Evolutionary conservation across 2,329 filamentous ascomycete genomes (phyloP).

Genomic region (Trematosphaeria pertusa): DNA sequence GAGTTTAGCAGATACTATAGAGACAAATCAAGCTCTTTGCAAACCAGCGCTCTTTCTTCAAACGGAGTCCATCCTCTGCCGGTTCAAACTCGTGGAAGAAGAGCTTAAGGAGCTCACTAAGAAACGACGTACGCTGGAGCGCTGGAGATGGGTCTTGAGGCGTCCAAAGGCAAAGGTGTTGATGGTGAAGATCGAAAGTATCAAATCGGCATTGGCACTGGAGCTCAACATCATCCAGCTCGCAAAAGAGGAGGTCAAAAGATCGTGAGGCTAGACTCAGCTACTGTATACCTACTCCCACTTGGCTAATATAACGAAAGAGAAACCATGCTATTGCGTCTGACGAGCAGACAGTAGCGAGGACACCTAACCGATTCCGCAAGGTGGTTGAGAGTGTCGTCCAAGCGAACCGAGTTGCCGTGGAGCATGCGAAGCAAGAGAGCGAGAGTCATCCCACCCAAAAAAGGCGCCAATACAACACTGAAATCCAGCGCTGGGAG

Average conservation of each 20-base stretch:
- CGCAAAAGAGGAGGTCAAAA: constrained; percentile 18
- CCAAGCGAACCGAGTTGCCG: constrained; percentile 20
- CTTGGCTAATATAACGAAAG: too few species aligned
- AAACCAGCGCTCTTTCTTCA: constrained; percentile 15
- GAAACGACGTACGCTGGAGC: constrained; percentile 9
- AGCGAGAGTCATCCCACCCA: constrained; percentile 6
- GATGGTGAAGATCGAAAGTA: constrained; percentile 27
- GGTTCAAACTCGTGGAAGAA: constrained; percentile 14
- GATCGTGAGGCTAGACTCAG: too few species aligned
- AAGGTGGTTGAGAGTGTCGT: constrained; percentile 26
- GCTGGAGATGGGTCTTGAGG: constrained; percentile 24
- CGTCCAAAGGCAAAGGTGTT: constrained; percentile 20
- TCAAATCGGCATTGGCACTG: constrained; percentile 23
- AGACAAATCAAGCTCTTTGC: constrained; percentile 12
- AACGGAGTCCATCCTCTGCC: constrained; percentile 6
- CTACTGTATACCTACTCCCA: too few species aligned
- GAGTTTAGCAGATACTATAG: constrained; percentile 13
- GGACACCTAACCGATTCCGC: constrained; percentile 29
- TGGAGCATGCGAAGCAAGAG: constrained; percentile 23
- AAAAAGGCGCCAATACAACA: constrained; percentile 6
- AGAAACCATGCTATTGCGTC: too few species aligned
- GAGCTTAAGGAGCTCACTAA: constrained; percentile 17
- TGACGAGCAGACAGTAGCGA: too few species aligned
- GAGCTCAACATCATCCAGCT: constrained; percentile 19
- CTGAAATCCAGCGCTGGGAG: constrained; percentile 17